A percentile compares a stretch with the other conserved stretches of the same genome.
Conservation (phyloP, 2,329 filamentous ascomycete species). For the Pseudogymnoascus destructans region DNA sequence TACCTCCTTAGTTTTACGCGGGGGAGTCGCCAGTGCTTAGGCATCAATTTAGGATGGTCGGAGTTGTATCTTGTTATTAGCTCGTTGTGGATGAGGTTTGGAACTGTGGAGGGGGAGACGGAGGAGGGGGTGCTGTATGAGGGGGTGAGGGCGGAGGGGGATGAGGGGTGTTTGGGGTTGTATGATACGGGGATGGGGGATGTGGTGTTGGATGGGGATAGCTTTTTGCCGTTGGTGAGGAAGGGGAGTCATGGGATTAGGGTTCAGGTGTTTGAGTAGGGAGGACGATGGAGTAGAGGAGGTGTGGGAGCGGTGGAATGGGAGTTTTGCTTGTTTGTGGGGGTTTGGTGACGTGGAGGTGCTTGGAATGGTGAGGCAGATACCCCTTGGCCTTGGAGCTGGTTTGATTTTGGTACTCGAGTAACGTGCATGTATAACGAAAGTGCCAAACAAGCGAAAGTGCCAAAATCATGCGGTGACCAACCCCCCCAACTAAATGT, state of each 20-base stretch:
- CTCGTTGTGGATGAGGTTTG: slow-evolving; percentile 14
- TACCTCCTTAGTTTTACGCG: slow-evolving; percentile 32
- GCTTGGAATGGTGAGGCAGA: not conserved
- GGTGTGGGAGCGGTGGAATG: not conserved
- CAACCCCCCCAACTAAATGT: too few relatives aligned
- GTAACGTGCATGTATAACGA: too few relatives aligned
- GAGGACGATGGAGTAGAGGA: too few relatives aligned
- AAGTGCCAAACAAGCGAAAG: too few relatives aligned
- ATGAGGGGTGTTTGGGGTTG: slow-evolving; percentile 17
- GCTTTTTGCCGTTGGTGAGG: slow-evolving; percentile 10
- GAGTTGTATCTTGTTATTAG: slow-evolving; percentile 17
- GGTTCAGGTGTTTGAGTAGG: not conserved
- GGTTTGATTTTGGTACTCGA: not conserved
- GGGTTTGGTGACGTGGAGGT: not conserved
- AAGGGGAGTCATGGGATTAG: slow-evolving; percentile 5
- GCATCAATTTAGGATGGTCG: slow-evolving; percentile 21
- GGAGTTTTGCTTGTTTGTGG: not conserved
- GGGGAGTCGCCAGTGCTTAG: slow-evolving; percentile 31
- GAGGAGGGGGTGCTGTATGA: not conserved
- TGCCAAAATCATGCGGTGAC: too few relatives aligned
- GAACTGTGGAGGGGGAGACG: slow-evolving; percentile 1
- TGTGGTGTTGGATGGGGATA: slow-evolving; percentile 17
- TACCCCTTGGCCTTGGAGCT: not conserved
- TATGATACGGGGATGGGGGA: slow-evolving; percentile 21
- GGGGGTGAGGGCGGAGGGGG: slow-evolving; percentile 15